These are phyloP conservation scores for Capillidium rhysosporum DNA, from an alignment of 371 early-diverging fungal species.

Conservation along the genomic window DNA sequence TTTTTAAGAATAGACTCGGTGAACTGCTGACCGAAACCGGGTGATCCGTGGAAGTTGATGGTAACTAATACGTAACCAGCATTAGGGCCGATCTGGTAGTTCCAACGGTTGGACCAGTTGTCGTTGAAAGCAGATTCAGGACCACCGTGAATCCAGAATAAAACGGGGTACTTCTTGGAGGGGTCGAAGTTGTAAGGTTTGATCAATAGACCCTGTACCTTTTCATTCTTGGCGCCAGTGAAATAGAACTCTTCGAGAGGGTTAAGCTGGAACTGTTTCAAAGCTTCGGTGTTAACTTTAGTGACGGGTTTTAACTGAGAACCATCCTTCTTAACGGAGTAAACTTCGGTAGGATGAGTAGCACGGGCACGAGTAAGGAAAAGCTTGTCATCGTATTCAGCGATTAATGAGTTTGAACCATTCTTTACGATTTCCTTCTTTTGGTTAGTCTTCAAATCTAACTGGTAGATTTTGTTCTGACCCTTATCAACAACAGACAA, in stretches of 20 bases:
- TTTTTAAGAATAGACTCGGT: slow-evolving; percentile 48
- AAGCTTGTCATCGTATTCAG: slow-evolving; percentile 17
- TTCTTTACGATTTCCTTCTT: neutral
- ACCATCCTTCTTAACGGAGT: slow-evolving; percentile 15
- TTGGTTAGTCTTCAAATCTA: slow-evolving; percentile 18
- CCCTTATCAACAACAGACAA: slow-evolving; percentile 39
- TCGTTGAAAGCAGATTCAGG: slow-evolving; percentile 4
- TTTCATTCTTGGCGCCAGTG: slow-evolving; percentile 31
- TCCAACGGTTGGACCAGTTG: slow-evolving; percentile 11
- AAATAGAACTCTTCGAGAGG: slow-evolving; percentile 40
- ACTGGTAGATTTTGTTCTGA: slow-evolving; percentile 27
- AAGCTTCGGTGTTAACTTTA: slow-evolving; percentile 11
- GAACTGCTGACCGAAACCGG: slow-evolving; percentile 63
- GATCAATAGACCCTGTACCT: slow-evolving; percentile 49
- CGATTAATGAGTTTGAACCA: slow-evolving; percentile 12
- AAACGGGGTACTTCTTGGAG: slow-evolving; percentile 46
- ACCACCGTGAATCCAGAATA: slow-evolving; percentile 60
- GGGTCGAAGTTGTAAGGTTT: slow-evolving; percentile 42
- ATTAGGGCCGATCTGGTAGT: slow-evolving; percentile 49
- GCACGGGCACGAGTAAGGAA: slow-evolving; percentile 22
- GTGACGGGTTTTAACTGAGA: slow-evolving; percentile 14
- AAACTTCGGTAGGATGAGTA: slow-evolving; percentile 21
- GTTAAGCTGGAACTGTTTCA: slow-evolving; percentile 10
- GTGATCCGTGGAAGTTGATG: slow-evolving; percentile 60
- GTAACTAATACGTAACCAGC: slow-evolving; percentile 55